phyloP scores from a whole-genome alignment of 208 protist genomes.

The Trypanosoma vivax region DNA sequence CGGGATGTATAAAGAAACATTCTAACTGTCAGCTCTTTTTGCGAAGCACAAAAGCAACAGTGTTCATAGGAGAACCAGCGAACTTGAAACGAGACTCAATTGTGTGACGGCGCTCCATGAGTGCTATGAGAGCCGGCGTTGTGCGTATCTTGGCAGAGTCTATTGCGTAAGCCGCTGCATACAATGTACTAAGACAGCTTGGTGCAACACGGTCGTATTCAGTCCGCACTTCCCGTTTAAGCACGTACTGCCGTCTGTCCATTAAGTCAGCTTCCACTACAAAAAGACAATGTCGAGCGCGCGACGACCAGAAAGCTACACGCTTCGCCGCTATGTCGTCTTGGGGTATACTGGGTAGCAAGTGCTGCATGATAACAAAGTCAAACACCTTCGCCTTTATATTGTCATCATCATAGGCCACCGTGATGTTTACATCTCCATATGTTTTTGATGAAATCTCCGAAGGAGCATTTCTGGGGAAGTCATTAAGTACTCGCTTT shows the following conservation, averaged over 20 bases:
- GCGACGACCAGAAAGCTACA: conserved; percentile 7
- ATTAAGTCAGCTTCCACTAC: conserved; percentile 60
- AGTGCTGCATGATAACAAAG: conserved; percentile 76
- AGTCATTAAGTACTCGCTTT: conserved; percentile 11
- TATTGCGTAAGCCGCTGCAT: conserved; percentile 30
- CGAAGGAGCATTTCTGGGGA: neutral
- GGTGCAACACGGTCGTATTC: conserved; percentile 40
- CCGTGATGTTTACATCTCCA: conserved; percentile 12
- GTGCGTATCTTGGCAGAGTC: conserved; percentile 26
- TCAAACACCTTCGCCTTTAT: conserved; percentile 15
- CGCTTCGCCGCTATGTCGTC: conserved; percentile 21
- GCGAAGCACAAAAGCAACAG: conserved; percentile 28
- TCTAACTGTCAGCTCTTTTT: neutral
- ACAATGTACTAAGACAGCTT: conserved; percentile 41
- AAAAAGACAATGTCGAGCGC: conserved; percentile 36
- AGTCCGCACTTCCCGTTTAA: conserved; percentile 25
- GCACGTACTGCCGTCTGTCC: conserved; percentile 55
- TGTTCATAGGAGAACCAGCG: conserved; percentile 66
- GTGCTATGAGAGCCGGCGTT: conserved; percentile 31
- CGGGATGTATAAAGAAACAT: neutral
- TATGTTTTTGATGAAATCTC: neutral
- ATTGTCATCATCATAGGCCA: conserved; percentile 21
- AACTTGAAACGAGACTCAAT: conserved; percentile 58
- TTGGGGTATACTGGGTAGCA: conserved; percentile 29
- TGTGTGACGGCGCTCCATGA: conserved; percentile 14